A percentile compares a stretch with the other conserved stretches of the same genome.
These are phyloP conservation scores for Wickerhamiella dianesei DNA, from an alignment of 805 yeast genomes.

Conservation along the genomic window DNA sequence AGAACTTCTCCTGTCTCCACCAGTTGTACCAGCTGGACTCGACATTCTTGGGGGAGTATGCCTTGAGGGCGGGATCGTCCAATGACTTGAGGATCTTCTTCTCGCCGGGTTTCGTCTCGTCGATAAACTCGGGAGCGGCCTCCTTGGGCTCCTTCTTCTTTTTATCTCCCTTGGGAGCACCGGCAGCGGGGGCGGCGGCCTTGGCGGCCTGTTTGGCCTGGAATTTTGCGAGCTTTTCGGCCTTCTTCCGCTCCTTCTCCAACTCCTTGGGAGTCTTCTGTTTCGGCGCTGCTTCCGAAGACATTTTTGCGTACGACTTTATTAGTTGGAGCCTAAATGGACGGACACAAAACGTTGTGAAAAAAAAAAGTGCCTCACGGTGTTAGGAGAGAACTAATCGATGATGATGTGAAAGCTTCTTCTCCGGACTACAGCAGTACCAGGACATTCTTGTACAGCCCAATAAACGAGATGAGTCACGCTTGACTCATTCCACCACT, in stretches of 20 bases:
- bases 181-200: slow-evolving; percentile 24
- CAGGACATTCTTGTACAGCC: too few species aligned
- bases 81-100: slow-evolving; percentile 77
- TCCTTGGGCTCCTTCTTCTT: slow-evolving; percentile 53
- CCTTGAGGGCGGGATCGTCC: slow-evolving; percentile 86
- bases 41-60: slow-evolving; percentile 83
- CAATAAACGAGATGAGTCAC: too few species aligned
- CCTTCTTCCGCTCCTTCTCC: slow-evolving; percentile 77
- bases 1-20: slow-evolving; percentile 86
- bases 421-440: too few species aligned
- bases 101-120: slow-evolving; percentile 74
- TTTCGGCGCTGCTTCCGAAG: slow-evolving; percentile 21
- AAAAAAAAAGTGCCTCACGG: neutral
- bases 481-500: too few species aligned
- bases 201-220: slow-evolving; percentile 68
- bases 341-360: neutral
- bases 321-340: neutral
- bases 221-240: slow-evolving; percentile 77
- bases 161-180: slow-evolving; percentile 26
- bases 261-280: slow-evolving; percentile 61
- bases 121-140: slow-evolving; percentile 74
- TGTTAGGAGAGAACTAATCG: neutral
- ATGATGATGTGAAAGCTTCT: too few species aligned
- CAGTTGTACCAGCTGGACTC: slow-evolving; percentile 96
- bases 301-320: neutral